Percentiles rank a stretch among this genome's conserved stretches.
These are phyloP conservation scores for Debaryomyces nepalensis DNA, from an alignment of 1,139 yeast genomes.

Conservation along the genomic window DNA sequence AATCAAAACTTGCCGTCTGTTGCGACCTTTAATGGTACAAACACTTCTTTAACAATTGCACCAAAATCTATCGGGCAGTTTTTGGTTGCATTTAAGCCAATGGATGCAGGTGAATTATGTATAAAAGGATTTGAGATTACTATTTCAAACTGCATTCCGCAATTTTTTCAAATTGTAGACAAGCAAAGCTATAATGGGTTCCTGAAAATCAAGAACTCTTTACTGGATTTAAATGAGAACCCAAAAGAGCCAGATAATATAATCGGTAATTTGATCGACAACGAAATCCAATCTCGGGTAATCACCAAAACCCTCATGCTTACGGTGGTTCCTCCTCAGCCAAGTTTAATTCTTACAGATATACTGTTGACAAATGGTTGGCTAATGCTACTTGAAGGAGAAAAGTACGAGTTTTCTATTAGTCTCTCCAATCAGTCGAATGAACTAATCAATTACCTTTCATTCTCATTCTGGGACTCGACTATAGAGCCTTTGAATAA, in stretches of 20 bases:
- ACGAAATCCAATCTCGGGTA: constrained; percentile 26
- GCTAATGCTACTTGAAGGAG: constrained; percentile 85
- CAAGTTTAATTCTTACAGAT: constrained; percentile 58
- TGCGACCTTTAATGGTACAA: constrained; percentile 9
- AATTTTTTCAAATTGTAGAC: constrained; percentile 36
- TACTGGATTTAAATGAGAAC: not conserved
- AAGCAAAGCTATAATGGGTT: constrained; percentile 27
- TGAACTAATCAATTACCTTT: constrained; percentile 58
- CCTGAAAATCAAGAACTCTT: constrained; percentile 21
- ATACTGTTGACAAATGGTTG: constrained; percentile 65
- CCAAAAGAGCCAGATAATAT: constrained; percentile 23
- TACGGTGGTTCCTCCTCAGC: constrained; percentile 67
- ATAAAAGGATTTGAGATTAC: constrained; percentile 39
- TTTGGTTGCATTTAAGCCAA: constrained; percentile 41
- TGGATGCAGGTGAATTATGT: constrained; percentile 33
- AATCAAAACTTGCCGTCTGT: constrained; percentile 1
- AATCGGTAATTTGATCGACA: constrained; percentile 25
- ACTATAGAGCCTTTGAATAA: constrained; percentile 65
- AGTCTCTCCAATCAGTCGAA: constrained; percentile 60
- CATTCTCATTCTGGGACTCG: constrained; percentile 74
- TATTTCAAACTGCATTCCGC: constrained; percentile 35
- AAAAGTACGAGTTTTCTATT: constrained; percentile 55
- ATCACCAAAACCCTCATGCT: constrained; percentile 26
- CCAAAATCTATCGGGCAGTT: constrained; percentile 38
- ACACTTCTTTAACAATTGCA: constrained; percentile 24